Evolutionary conservation across 2,329 filamentous ascomycete genomes (phyloP), one percentile per base, ranked within the genome.

Genomic region (Nectriaceae sp.): DNA sequence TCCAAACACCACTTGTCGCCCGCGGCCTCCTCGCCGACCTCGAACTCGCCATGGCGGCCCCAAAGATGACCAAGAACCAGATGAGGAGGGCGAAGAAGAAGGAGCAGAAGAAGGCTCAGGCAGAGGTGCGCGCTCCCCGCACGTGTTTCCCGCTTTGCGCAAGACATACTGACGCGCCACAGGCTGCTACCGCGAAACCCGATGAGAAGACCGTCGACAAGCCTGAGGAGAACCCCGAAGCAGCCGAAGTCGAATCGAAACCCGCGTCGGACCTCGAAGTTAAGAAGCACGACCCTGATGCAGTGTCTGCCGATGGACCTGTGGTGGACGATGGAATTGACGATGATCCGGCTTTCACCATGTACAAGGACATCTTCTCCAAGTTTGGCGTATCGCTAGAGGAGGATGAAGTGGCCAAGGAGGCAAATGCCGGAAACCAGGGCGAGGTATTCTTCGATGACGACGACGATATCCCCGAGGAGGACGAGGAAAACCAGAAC

Each of bases 41-140:
- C 56, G 13, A 44, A 44, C 42, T 60, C 64, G 75, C 69, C 65
- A 87, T 86, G 83, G 82, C 81, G 63, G 70, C 76, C 57, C 71
- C 78, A 59, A 95, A 93, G 76, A 85, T 88, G 76, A 91, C 88
- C 69, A 97, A 97, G 78, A 97, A 97, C 73, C 90, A 96, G 73
- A 87, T 92, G 77, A 84, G 91, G 69, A 85, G 93, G 69, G 89
- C 90, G 41, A 92, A 93, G 78, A 96, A 94, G 82, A 97, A 96
- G 85, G 88, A 90, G 63, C 84, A 90, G 67, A 95, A 95, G 75
- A 85, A 85, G 64, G 72, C 82, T 58, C 73, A 79, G 44, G 74
- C 80, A 68, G 75, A 84, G 61, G 82, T 83, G 46, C 55, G 52
- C 21, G 11, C 33, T 8, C 31, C 11, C 20, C 8, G 13, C 11